Evolutionary conservation across 257 asterid species (phyloP).

Genomic region (Solanum stenotomum): DNA sequence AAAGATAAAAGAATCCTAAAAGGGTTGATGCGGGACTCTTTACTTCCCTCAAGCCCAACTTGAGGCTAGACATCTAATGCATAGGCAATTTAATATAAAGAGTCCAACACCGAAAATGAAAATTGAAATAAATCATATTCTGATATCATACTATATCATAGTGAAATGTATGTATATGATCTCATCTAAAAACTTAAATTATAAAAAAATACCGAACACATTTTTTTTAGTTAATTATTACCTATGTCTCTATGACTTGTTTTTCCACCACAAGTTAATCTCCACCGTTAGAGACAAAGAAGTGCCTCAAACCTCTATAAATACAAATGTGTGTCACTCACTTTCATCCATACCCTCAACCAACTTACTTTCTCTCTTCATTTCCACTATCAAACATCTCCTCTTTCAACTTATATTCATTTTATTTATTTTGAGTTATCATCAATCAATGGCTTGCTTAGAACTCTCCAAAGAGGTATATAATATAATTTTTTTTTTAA

Average conservation of each 20-base stretch:
- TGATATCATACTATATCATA: neutral
- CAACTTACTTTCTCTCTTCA: neutral
- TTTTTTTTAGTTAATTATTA: neutral
- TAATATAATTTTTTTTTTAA: too few species aligned
- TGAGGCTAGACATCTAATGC: neutral
- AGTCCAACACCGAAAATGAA: neutral
- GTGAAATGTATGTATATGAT: too few species aligned
- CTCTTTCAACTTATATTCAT: neutral
- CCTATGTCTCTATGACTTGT: neutral
- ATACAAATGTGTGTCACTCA: conserved; percentile 6
- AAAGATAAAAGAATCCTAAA: neutral
- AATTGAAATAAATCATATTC: neutral
- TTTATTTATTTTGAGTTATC: neutral
- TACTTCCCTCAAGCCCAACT: too few species aligned
- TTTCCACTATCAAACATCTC: neutral
- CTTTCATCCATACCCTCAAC: conserved; percentile 3
- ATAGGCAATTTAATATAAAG: neutral
- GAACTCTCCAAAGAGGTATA: conserved; percentile 45
- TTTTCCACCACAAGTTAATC: neutral
- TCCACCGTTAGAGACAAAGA: neutral
- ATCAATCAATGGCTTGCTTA: conserved; percentile 43
- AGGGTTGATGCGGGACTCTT: neutral
- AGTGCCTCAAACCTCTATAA: conserved; percentile 18
- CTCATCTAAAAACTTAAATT: neutral
- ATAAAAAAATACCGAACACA: neutral